phyloP scores from a whole-genome alignment of 2,329 filamentous ascomycete genomes.

The Clonostachys chloroleuca region DNA sequence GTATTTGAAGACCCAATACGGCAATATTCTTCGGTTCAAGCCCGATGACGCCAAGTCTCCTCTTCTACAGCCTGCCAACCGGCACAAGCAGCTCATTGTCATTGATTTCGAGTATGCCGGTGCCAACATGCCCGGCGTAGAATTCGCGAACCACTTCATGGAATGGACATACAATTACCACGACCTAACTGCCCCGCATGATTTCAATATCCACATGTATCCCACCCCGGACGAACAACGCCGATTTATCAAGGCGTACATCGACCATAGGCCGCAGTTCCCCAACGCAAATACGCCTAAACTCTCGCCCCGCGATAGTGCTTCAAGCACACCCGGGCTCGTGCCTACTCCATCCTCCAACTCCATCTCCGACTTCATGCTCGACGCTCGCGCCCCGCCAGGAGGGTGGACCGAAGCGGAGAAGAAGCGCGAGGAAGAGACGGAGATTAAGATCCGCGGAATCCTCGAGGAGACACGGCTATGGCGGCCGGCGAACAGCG shows the following conservation, averaged over 20 bases:
- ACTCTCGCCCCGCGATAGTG: slow-evolving; percentile 37
- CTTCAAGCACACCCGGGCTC: slow-evolving; percentile 15
- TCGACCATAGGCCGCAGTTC: slow-evolving; percentile 73
- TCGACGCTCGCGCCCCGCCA: slow-evolving; percentile 65
- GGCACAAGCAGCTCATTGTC: slow-evolving; percentile 93
- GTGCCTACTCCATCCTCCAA: slow-evolving; percentile 32
- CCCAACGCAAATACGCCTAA: slow-evolving; percentile 48
- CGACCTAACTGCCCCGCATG: slow-evolving; percentile 58
- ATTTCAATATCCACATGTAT: slow-evolving; percentile 66
- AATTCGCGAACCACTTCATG: slow-evolving; percentile 97
- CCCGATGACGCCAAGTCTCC: slow-evolving; percentile 74
- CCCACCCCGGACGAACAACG: slow-evolving; percentile 77
- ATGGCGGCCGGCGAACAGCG: slow-evolving; percentile 85
- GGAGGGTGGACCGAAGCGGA: slow-evolving; percentile 50
- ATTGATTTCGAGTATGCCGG: slow-evolving; percentile 98
- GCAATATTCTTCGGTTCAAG: slow-evolving; percentile 80
- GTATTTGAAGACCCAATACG: slow-evolving; percentile 79
- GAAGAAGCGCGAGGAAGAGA: slow-evolving; percentile 53
- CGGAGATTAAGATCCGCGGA: slow-evolving; percentile 63
- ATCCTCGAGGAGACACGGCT: slow-evolving; percentile 75
- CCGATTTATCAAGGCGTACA: slow-evolving; percentile 81
- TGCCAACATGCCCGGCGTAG: slow-evolving; percentile 78
- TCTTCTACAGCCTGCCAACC: slow-evolving; percentile 81
- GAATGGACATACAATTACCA: slow-evolving; percentile 99
- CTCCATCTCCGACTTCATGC: slow-evolving; percentile 68